Conservation (phyloP, 805 yeast genomes). For the Zygoascus bituminiphila region DNA sequence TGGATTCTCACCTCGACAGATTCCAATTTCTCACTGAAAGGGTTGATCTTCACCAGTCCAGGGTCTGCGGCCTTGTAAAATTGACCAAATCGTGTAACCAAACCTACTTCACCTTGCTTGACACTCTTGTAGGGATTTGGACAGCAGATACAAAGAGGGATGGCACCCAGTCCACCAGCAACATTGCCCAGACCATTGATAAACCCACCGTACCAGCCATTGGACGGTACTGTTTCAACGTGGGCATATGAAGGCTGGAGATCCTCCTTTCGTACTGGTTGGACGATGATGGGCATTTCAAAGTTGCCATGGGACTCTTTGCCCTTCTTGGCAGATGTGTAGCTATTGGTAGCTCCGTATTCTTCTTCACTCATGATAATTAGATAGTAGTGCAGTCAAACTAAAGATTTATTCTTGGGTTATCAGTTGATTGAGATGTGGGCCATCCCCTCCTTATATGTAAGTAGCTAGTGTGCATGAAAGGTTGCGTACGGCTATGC, state of each 20-base stretch:
- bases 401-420: too few relatives aligned
- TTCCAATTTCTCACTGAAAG: constrained; percentile 50
- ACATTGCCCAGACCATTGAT: constrained; percentile 33
- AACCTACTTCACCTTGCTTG: constrained; percentile 60
- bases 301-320: neutral
- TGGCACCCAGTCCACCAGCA: constrained; percentile 46
- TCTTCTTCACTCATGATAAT: constrained; percentile 3
- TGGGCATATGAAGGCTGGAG: constrained; percentile 28
- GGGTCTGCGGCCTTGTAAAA: constrained; percentile 59
- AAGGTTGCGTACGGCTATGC: neutral
- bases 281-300: constrained; percentile 21
- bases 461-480: too few relatives aligned
- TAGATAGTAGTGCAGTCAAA: too few relatives aligned
- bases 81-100: constrained; percentile 59
- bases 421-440: too few relatives aligned
- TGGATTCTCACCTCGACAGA: constrained; percentile 47
- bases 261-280: constrained; percentile 22
- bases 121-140: constrained; percentile 54
- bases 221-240: constrained; percentile 29
- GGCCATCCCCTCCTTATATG: too few relatives aligned
- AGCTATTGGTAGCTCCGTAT: constrained; percentile 1
- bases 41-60: constrained; percentile 56
- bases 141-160: constrained; percentile 48
- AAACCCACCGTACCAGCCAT: constrained; percentile 31
- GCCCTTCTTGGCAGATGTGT: neutral